Conservation (phyloP, 169 alveolate species). For the Plasmodium cynomolgi region DNA sequence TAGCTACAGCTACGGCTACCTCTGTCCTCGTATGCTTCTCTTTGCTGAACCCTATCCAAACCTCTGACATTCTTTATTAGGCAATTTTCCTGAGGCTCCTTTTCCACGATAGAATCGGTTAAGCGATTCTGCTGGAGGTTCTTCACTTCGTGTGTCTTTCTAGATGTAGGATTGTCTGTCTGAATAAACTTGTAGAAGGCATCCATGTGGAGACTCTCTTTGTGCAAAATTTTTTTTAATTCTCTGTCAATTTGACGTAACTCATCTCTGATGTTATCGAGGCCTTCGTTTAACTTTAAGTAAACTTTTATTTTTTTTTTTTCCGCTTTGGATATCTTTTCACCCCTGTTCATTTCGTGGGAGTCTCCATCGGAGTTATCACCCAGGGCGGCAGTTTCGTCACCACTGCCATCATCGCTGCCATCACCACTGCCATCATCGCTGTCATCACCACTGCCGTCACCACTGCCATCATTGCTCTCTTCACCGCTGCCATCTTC, state of each 20-base stretch:
- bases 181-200: not conserved
- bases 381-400: not conserved
- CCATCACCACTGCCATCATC: not conserved
- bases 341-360: not conserved
- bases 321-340: not conserved
- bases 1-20: not conserved
- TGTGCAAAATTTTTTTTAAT: constrained; percentile 22
- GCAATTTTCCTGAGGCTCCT: not conserved
- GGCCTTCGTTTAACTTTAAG: constrained; percentile 45
- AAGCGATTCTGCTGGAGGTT: not conserved
- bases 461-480: no score
- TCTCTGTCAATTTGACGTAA: constrained; percentile 31
- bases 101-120: not conserved
- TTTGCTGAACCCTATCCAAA: no score
- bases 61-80: not conserved
- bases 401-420: not conserved
- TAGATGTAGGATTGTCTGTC: not conserved
- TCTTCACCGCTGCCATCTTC: not conserved
- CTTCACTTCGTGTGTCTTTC: not conserved
- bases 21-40: no score
- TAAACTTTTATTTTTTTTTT: constrained; percentile 31
- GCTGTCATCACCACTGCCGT: not conserved
- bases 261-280: constrained; percentile 32
- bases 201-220: not conserved
- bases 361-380: not conserved